phyloP scores from a whole-genome alignment of 164 flowering plant genomes.

The Liriodendron chinense region DNA sequence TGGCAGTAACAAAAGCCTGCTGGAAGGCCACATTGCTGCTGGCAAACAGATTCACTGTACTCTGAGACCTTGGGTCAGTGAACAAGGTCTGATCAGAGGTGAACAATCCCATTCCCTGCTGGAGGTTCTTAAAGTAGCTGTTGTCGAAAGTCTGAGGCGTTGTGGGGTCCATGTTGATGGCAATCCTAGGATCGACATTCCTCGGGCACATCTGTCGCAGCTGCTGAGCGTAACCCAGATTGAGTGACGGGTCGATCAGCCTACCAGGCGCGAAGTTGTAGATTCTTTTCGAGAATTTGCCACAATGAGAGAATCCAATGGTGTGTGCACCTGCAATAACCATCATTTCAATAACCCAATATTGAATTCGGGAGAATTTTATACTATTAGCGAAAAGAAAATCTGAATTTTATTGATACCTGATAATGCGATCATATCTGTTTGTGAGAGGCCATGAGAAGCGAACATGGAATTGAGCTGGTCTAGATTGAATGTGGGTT shows the following conservation, averaged over 20 bases:
- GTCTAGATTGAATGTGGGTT: conserved; percentile 44
- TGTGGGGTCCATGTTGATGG: conserved; percentile 44
- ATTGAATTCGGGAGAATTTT: neutral
- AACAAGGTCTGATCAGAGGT: conserved; percentile 37
- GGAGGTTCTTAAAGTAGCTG: conserved; percentile 30
- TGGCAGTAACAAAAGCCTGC: conserved; percentile 37
- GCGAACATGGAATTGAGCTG: conserved; percentile 56
- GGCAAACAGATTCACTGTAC: conserved; percentile 32
- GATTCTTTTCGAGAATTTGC: conserved; percentile 36
- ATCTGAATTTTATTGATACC: conserved; percentile 30
- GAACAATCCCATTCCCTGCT: conserved; percentile 31
- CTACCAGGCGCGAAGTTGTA: conserved; percentile 23
- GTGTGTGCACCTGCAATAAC: conserved; percentile 34
- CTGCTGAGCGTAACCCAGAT: conserved; percentile 30
- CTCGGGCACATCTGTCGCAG: conserved; percentile 38
- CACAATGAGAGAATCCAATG: conserved; percentile 51
- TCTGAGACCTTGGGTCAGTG: conserved; percentile 31
- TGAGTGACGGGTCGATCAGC: conserved; percentile 34
- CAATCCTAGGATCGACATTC: conserved; percentile 40
- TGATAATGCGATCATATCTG: conserved; percentile 69
- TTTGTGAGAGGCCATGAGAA: conserved; percentile 40
- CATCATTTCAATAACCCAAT: neutral
- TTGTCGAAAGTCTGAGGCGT: conserved; percentile 31
- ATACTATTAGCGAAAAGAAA: neutral
- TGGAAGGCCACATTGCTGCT: conserved; percentile 26